A percentile compares a stretch with the other conserved stretches of the same genome.
Evolutionary conservation across 306 rosid species (phyloP).

Genomic region (Aeschynomene evenia): DNA sequence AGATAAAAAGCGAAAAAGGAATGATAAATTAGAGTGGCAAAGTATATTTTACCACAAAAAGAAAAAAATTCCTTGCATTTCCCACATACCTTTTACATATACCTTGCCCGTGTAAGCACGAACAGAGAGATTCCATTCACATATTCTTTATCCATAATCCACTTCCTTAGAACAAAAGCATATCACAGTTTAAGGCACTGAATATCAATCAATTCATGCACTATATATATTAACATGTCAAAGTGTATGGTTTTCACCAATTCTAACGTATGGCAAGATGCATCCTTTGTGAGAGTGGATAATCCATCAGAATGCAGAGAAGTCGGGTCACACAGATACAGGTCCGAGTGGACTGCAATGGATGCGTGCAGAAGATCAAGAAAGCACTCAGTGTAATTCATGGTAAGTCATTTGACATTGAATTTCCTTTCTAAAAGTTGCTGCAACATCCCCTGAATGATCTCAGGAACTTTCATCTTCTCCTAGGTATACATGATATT

Average conservation of each 20-base stretch:
- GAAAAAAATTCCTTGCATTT: conserved; percentile 55
- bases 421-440: conserved; percentile 5
- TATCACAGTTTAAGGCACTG: conserved; percentile 23
- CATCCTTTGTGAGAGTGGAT: background rate
- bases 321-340: conserved; percentile 68
- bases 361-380: conserved; percentile 90
- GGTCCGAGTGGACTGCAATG: conserved; percentile 92
- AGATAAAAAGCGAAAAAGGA: background rate
- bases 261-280: background rate
- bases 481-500: conserved; percentile 79
- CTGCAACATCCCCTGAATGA: background rate
- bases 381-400: conserved; percentile 67
- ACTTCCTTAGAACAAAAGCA: conserved; percentile 27
- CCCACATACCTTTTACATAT: conserved; percentile 64
- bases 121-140: conserved; percentile 45
- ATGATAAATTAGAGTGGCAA: background rate
- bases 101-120: conserved; percentile 44
- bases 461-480: background rate
- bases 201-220: background rate
- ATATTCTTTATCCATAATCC: conserved; percentile 55
- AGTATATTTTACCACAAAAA: background rate
- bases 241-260: background rate
- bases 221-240: background rate
- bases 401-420: conserved; percentile 47
- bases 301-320: conserved; percentile 53